Evolutionary conservation across 2,329 filamentous ascomycete genomes (phyloP).

Genomic region (Helotiales sp.): DNA sequence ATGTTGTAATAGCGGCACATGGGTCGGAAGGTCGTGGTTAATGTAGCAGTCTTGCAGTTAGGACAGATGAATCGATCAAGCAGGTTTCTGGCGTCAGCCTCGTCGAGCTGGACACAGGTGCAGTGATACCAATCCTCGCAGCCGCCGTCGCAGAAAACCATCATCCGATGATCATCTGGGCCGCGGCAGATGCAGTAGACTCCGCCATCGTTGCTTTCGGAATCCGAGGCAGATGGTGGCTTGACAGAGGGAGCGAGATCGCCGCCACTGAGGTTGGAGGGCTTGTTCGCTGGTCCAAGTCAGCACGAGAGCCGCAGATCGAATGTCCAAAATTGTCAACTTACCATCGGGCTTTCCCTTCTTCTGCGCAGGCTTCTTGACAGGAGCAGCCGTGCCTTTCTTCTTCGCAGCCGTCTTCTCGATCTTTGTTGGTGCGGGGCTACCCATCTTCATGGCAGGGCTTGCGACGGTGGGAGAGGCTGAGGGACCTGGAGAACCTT

Average conservation of each 20-base stretch:
- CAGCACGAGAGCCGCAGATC: background rate
- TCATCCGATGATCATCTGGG: slow-evolving; percentile 36
- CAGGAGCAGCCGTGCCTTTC: slow-evolving; percentile 27
- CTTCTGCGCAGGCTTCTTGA: slow-evolving; percentile 25
- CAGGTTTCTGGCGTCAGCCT: slow-evolving; percentile 31
- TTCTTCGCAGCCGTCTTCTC: slow-evolving; percentile 28
- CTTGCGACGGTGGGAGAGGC: slow-evolving; percentile 3
- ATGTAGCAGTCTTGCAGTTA: slow-evolving; percentile 27
- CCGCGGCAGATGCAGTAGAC: slow-evolving; percentile 36
- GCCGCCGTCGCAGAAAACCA: slow-evolving; percentile 35
- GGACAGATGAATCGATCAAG: slow-evolving; percentile 35
- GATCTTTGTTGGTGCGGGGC: slow-evolving; percentile 22
- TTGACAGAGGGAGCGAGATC: background rate
- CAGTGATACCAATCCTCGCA: slow-evolving; percentile 38
- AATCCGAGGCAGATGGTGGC: background rate
- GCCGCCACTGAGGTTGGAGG: background rate
- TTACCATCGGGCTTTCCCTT: slow-evolving; percentile 28
- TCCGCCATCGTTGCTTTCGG: slow-evolving; percentile 34
- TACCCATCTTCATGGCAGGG: slow-evolving; percentile 21
- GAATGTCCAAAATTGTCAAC: background rate
- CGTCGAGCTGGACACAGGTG: slow-evolving; percentile 31
- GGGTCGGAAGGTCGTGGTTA: slow-evolving; percentile 34
- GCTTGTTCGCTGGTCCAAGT: background rate
- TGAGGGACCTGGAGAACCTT: slow-evolving; percentile 27
- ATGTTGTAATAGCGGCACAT: slow-evolving; percentile 31